phyloP scores from a whole-genome alignment of 345 rosid species.

The Populus tremula region DNA sequence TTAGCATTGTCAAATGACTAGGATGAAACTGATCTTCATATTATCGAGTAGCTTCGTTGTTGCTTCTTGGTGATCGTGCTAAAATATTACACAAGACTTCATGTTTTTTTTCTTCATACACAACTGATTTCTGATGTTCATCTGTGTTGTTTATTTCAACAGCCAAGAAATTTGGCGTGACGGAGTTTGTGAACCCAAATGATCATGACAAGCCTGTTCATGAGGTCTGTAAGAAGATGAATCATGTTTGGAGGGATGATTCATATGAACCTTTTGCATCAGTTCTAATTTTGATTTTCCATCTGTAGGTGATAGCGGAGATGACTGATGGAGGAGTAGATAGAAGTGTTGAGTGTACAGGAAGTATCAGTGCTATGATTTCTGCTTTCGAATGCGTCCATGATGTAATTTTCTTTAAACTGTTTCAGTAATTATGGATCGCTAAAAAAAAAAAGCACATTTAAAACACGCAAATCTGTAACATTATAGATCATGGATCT shows the following conservation, averaged over 20 bases:
- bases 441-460: neutral
- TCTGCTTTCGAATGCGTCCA: slow-evolving; percentile 49
- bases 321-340: slow-evolving; percentile 52
- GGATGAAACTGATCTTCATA: neutral
- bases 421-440: neutral
- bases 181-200: slow-evolving; percentile 20
- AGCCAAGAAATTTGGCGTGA: slow-evolving; percentile 22
- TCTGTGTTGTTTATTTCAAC: neutral
- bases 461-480: neutral
- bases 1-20: neutral
- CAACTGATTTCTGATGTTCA: neutral
- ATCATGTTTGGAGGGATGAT: neutral
- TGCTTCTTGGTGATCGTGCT: neutral
- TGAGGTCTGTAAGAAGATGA: slow-evolving; percentile 11
- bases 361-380: slow-evolving; percentile 42
- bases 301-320: slow-evolving; percentile 39
- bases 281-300: neutral
- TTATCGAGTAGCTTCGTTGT: neutral
- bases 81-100: neutral
- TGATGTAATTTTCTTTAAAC: slow-evolving; percentile 21
- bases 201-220: slow-evolving; percentile 22
- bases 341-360: slow-evolving; percentile 46
- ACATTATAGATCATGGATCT: neutral
- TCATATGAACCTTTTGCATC: neutral
- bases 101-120: neutral